Evolutionary conservation across 768 basidiomycete species (phyloP).

Genomic region (Mycena maculata): DNA sequence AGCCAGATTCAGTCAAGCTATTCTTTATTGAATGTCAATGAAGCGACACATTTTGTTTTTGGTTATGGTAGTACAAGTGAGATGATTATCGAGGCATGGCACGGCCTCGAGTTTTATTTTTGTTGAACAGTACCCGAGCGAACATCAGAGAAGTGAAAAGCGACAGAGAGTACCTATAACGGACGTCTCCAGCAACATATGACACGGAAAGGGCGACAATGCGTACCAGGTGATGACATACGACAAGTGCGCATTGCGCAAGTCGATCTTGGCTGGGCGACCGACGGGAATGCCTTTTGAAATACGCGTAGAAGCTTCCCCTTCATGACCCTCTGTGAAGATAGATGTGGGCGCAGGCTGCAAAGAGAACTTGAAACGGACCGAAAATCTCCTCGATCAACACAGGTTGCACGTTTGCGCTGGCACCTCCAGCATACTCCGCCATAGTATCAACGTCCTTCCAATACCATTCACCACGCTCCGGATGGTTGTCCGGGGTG

Average conservation of each 20-base stretch:
- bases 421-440: constrained; percentile 77
- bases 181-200: not conserved
- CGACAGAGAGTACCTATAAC: constrained; percentile 90
- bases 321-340: constrained; percentile 82
- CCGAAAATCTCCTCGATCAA: constrained; percentile 93
- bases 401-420: constrained; percentile 84
- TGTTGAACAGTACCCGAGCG: constrained; percentile 69
- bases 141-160: constrained; percentile 89
- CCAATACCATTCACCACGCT: constrained; percentile 92
- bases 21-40: no score
- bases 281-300: constrained; percentile 87
- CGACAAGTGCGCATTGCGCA: constrained; percentile 93
- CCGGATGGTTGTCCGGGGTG: constrained; percentile 89
- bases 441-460: constrained; percentile 87
- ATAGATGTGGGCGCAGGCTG: constrained; percentile 1
- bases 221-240: constrained; percentile 94
- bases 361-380: constrained; percentile 48
- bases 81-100: constrained; percentile 71
- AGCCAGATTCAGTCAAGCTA: no score
- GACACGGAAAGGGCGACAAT: constrained; percentile 31
- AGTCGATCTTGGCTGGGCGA: constrained; percentile 81
- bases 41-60: no score
- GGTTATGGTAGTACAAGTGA: no score
- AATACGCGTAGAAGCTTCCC: constrained; percentile 70
- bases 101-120: constrained; percentile 59